Conservation (phyloP, 345 rosid genomes). For the Hirschfeldia incana region DNA sequence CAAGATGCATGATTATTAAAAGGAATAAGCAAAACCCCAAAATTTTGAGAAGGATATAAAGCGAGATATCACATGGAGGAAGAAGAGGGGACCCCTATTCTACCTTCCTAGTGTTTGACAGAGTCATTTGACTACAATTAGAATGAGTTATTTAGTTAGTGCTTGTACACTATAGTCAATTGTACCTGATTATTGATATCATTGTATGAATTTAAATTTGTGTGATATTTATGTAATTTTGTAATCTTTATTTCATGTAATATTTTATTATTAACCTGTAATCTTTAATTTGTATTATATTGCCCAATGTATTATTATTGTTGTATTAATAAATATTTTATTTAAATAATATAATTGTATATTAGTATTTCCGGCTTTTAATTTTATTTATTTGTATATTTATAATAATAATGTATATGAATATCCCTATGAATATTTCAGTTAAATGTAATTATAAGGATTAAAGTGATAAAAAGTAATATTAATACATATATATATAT, state of each 20-base stretch:
- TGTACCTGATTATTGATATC: not conserved
- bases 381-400: no score
- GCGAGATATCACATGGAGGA: conserved; percentile 34
- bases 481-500: no score
- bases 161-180: not conserved
- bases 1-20: conserved; percentile 11
- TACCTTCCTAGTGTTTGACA: conserved; percentile 29
- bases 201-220: not conserved
- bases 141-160: conserved; percentile 4
- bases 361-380: not conserved
- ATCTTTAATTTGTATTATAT: no score
- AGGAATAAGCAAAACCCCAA: conserved; percentile 24
- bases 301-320: not conserved
- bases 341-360: no score
- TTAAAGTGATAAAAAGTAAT: not conserved
- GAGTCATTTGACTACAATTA: conserved; percentile 22
- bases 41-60: conserved; percentile 18
- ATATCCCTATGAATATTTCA: no score
- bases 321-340: no score
- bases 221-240: not conserved
- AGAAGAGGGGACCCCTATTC: conserved; percentile 31
- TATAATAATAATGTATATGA: no score
- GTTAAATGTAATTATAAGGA: not conserved
- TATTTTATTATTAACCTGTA: not conserved
- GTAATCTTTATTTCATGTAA: not conserved